phyloP scores from a whole-genome alignment of 768 basidiomycete species.

The Serendipita vermifera region DNA sequence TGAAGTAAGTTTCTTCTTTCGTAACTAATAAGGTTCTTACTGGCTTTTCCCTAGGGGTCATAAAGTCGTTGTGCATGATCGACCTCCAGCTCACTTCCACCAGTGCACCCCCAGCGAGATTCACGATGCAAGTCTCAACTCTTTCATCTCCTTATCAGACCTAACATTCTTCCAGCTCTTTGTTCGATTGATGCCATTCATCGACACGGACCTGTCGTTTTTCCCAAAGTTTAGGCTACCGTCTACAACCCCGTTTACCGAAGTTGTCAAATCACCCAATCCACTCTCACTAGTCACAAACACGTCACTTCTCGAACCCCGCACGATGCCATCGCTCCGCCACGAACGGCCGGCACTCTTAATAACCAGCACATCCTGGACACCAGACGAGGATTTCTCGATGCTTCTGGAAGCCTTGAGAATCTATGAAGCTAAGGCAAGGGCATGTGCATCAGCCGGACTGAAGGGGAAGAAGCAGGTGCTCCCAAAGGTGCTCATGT shows the following conservation, averaged over 20 bases:
- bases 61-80: constrained; percentile 73
- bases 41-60: constrained; percentile 43
- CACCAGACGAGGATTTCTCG: constrained; percentile 88
- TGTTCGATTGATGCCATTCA: constrained; percentile 14
- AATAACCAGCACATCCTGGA: constrained; percentile 94
- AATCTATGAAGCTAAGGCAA: constrained; percentile 51
- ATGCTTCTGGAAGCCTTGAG: constrained; percentile 66
- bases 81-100: constrained; percentile 79
- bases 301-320: constrained; percentile 11
- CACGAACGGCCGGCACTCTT: constrained; percentile 71
- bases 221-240: constrained; percentile 38
- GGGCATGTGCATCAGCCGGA: constrained; percentile 23
- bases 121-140: constrained; percentile 48
- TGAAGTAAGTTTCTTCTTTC: constrained; percentile 42
- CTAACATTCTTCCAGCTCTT: constrained; percentile 23
- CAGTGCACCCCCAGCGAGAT: constrained; percentile 53
- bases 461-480: constrained; percentile 11
- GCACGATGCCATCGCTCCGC: constrained; percentile 38
- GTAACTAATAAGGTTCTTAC: constrained; percentile 1
- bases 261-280: constrained; percentile 23
- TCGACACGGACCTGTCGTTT: constrained; percentile 25
- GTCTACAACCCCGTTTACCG: constrained; percentile 53
- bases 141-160: not conserved
- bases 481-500: constrained; percentile 66
- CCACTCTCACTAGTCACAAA: constrained; percentile 13